These are phyloP conservation scores for Trematosphaeria pertusa DNA, from an alignment of 2,329 filamentous ascomycete species.

Conservation along the genomic window DNA sequence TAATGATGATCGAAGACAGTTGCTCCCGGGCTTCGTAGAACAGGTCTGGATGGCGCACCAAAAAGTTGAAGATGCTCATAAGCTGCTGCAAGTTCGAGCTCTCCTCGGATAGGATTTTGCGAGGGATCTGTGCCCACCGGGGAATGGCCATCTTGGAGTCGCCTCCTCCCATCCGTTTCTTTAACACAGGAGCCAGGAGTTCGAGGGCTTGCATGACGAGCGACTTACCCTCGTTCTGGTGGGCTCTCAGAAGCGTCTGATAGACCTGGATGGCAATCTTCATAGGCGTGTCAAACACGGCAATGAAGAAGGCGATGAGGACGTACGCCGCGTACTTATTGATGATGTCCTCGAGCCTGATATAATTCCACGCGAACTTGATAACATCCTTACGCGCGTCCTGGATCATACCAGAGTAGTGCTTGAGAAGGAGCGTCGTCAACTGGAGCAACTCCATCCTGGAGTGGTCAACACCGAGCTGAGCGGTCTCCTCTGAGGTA, in stretches of 20 bases:
- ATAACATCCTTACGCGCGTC: constrained; percentile 97
- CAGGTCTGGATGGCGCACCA: constrained; percentile 88
- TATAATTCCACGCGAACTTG: constrained; percentile 99
- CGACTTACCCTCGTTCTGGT: constrained; percentile 91
- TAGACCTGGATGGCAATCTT: constrained; percentile 98
- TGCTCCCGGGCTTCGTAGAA: constrained; percentile 96
- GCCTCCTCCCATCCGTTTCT: constrained; percentile 76
- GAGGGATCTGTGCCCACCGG: constrained; percentile 87
- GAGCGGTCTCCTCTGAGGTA: constrained; percentile 79
- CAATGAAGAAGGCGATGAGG: constrained; percentile 96
- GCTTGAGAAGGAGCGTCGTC: constrained; percentile 93
- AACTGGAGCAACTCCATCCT: constrained; percentile 95
- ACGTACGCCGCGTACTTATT: constrained; percentile 99
- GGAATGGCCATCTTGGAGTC: constrained; percentile 71
- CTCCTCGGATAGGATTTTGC: constrained; percentile 91
- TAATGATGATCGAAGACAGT: constrained; percentile 87
- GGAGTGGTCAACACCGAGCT: constrained; percentile 91
- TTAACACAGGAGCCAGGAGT: constrained; percentile 90
- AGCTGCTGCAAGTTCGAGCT: constrained; percentile 94
- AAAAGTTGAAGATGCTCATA: constrained; percentile 96
- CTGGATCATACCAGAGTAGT: constrained; percentile 85
- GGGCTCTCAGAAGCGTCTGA: constrained; percentile 85
- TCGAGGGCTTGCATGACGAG: constrained; percentile 94
- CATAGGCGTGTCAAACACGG: constrained; percentile 91
- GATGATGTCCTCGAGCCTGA: constrained; percentile 93